Base-by-base conservation (phyloP, 352 stramenopile species). In the Pythium brachiatum region DNA sequence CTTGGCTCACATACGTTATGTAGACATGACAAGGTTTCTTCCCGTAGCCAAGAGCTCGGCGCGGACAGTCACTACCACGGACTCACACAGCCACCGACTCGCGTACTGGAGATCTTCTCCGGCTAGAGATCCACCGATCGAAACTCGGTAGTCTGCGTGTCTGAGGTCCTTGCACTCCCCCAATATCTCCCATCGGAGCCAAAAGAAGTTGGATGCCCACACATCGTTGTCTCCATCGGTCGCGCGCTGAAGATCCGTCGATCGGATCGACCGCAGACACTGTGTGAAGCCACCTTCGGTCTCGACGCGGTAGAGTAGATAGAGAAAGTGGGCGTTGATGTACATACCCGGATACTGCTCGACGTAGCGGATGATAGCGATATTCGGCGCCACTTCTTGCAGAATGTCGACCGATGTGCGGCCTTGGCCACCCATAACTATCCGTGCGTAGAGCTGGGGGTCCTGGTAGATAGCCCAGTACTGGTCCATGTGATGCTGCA, bases 321-420 rank as follows among this genome's bases (percentile, higher is more conserved):
- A 41, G n/a, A 70, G 25, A 3, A 43, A 43, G 57, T 66, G 57
- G 34, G 56, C 43, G 26, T 43, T 44, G 29, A 46, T 32, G 6
- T n/a, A 0, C 16, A 70, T 39, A 8, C n/a, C 13, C 13, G 60
- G 60, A 41, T 61, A 61, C 32, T 66, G 26, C 23, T 60, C 41
- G 16, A 48, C 60, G 29, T n/a, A 41, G 13, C 60, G 60, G n/a
- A 61, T 23, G 43, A 66, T 56, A 16, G 18, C 56, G 20, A 66
- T 60, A 21, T 66, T 31, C 2, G 38, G 52, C 16, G 60, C 36
- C 6, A 66, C 52, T 13, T 46, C 26, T 34, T 66, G 60, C 7
- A 60, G 15, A 23, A 58, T 50, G 11, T 48, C 36, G 11, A 58
- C 12, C 12, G 11, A 46, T 8, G 4, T 18, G 7, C 2, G 2